phyloP scores from a whole-genome alignment of 2,329 filamentous ascomycete species.

The Colletotrichum godetiae region DNA sequence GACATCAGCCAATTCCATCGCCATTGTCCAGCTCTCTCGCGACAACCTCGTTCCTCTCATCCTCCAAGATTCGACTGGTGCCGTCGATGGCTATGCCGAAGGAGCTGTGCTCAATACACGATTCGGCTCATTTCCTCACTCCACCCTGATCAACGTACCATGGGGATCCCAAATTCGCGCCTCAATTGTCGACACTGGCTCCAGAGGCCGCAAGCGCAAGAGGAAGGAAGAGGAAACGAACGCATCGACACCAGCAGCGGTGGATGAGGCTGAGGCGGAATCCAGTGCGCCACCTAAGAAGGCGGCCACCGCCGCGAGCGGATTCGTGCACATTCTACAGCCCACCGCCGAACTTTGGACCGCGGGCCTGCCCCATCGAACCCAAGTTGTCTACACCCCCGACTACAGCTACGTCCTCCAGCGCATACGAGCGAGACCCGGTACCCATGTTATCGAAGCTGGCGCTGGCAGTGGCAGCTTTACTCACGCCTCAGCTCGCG shows the following conservation, averaged over 20 bases:
- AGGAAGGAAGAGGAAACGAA: slow-evolving; percentile 55
- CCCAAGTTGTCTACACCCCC: slow-evolving; percentile 87
- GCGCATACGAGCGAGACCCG: slow-evolving; percentile 78
- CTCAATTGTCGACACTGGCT: slow-evolving; percentile 90
- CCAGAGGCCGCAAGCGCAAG: slow-evolving; percentile 79
- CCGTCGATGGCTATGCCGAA: slow-evolving; percentile 78
- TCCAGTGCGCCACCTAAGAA: slow-evolving; percentile 53
- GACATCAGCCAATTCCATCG: slow-evolving; percentile 75
- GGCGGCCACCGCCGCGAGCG: slow-evolving; percentile 67
- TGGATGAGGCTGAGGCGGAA: slow-evolving; percentile 48
- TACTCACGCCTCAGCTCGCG: slow-evolving; percentile 80
- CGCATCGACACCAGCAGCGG: slow-evolving; percentile 37
- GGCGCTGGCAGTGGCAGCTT: slow-evolving; percentile 87
- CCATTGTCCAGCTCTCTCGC: slow-evolving; percentile 88
- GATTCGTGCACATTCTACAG: slow-evolving; percentile 82
- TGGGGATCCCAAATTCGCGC: slow-evolving; percentile 95
- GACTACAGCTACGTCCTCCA: slow-evolving; percentile 89
- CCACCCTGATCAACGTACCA: slow-evolving; percentile 78
- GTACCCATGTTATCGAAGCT: slow-evolving; percentile 80
- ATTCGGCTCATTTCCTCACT: slow-evolving; percentile 91
- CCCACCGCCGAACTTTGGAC: slow-evolving; percentile 89
- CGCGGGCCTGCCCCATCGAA: slow-evolving; percentile 80
- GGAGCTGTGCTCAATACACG: slow-evolving; percentile 89
- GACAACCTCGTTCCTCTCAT: slow-evolving; percentile 85
- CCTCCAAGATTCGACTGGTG: slow-evolving; percentile 70